Base-by-base conservation (phyloP, 1,139 yeast species). In the Protomyces inouyei region DNA sequence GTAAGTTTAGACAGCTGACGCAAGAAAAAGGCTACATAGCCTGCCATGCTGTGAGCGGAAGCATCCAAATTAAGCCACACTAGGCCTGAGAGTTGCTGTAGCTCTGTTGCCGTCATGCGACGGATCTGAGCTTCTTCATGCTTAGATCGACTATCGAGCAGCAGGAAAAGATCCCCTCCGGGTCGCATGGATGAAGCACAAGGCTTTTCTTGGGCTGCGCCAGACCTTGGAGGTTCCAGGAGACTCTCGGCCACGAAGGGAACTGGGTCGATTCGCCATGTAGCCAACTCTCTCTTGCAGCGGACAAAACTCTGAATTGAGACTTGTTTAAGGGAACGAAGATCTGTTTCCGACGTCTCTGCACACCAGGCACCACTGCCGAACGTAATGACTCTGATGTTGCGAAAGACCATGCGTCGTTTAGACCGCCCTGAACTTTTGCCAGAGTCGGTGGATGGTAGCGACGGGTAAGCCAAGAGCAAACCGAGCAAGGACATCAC, bases 181-280 rank as follows among this genome's bases (percentile, higher is more conserved):
- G 48, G 48, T 10, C 16, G 48, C 48, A 43, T 43, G 18, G 48
- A 43, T 6, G 21, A n/a, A 4, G 23, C 4, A 6, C 23, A 43
- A 16, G 48, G 14, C 9, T 16, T 12, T 10, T 16, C 14, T 6
- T 18, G 23, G 16, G 14, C 16, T n/a, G 43, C 5, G 9, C 43
- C 43, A 14, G 43, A 14, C 5, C 14, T 43, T 5, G 48, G 48
- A 6, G 48, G 5, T 4, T n/a, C 21, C 25, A 43, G 25, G 4
- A 43, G 48, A 43, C 48, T 43, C 16, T 59, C 63, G 45, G 52
- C 63, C 40, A 40, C 38, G 35, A 59, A 51, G 2, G 63, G 63
- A 12, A 59, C 63, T 43, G 63, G 63, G 46, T 59, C 63, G 25
- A 59, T 37, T 21, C 54, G 63, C 63, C 63, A 59, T 3, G 18